A percentile compares a stretch with the other conserved stretches of the same genome.
Evolutionary conservation across 345 rosid species (phyloP).

Genomic region (Kandelia obovata): DNA sequence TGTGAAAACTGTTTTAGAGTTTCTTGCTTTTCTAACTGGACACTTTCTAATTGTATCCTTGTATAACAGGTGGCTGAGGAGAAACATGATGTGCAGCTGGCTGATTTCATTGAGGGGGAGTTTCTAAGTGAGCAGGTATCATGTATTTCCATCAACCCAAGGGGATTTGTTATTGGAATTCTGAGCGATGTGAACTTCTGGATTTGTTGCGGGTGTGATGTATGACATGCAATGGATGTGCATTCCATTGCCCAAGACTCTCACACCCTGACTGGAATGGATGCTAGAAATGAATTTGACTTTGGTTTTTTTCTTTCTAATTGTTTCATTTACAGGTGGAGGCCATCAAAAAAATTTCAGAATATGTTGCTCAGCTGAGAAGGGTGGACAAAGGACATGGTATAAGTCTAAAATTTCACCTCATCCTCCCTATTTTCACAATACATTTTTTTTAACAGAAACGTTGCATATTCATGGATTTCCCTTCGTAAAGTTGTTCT

Average conservation of each 20-base stretch:
- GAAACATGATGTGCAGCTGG: conserved; percentile 25
- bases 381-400: conserved; percentile 30
- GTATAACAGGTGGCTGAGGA: conserved; percentile 20
- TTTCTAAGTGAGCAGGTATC: conserved; percentile 28
- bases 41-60: neutral
- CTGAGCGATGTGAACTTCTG: no score
- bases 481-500: neutral
- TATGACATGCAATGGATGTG: no score
- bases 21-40: neutral
- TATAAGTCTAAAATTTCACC: conserved; percentile 2
- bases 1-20: neutral
- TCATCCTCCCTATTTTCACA: neutral
- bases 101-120: conserved; percentile 28
- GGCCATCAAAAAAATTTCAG: conserved; percentile 29
- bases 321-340: conserved; percentile 15
- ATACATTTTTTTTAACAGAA: neutral
- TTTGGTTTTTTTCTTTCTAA: neutral
- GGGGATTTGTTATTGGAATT: no score
- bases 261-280: neutral
- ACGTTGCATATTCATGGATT: neutral
- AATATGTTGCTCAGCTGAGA: conserved; percentile 35
- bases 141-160: neutral
- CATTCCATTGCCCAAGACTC: no score
- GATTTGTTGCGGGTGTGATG: no score
- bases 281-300: neutral